A percentile compares a stretch with the other conserved stretches of the same genome.
Conservation (phyloP, 495 filamentous ascomycete species). For the Physcia stellaris region DNA sequence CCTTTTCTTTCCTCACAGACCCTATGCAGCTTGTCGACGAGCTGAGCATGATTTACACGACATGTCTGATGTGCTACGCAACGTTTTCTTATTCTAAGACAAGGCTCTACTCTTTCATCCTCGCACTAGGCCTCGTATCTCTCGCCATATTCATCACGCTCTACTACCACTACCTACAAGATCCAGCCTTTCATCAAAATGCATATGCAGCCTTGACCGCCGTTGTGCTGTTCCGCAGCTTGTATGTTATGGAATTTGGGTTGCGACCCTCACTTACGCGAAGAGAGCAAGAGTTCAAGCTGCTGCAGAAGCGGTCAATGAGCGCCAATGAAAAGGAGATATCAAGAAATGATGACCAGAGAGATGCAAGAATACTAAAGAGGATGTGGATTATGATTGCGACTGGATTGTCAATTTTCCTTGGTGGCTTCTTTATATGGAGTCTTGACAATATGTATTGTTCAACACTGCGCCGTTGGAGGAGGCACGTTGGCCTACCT, state of each 20-base stretch:
- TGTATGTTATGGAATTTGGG: slow-evolving; percentile 81
- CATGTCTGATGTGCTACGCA: slow-evolving; percentile 82
- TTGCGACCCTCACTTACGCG: slow-evolving; percentile 41
- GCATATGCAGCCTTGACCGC: slow-evolving; percentile 73
- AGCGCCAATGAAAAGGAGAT: slow-evolving; percentile 9
- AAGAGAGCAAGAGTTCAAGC: slow-evolving; percentile 24
- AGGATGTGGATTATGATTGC: slow-evolving; percentile 67
- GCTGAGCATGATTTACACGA: slow-evolving; percentile 95
- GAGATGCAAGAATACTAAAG: slow-evolving; percentile 46
- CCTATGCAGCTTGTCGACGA: slow-evolving; percentile 97
- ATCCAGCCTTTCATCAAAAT: slow-evolving; percentile 85
- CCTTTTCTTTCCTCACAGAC: slow-evolving; percentile 48
- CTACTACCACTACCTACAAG: slow-evolving; percentile 88
- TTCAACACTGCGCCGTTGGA: slow-evolving; percentile 50
- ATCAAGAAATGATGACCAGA: slow-evolving; percentile 26
- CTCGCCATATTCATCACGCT: slow-evolving; percentile 72
- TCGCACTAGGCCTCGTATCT: slow-evolving; percentile 46
- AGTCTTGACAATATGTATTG: slow-evolving; percentile 77
- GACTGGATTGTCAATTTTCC: slow-evolving; percentile 58
- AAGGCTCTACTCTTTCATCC: slow-evolving; percentile 31
- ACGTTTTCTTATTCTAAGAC: slow-evolving; percentile 66
- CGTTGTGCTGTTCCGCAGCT: slow-evolving; percentile 60
- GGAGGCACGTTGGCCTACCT: slow-evolving; percentile 62
- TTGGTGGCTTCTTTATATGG: slow-evolving; percentile 81
- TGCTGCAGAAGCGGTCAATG: slow-evolving; percentile 18